A percentile compares a stretch with the other conserved stretches of the same genome.
Evolutionary conservation across 2,329 filamentous ascomycete species (phyloP).

Genomic region (Teratosphaeria viscida): DNA sequence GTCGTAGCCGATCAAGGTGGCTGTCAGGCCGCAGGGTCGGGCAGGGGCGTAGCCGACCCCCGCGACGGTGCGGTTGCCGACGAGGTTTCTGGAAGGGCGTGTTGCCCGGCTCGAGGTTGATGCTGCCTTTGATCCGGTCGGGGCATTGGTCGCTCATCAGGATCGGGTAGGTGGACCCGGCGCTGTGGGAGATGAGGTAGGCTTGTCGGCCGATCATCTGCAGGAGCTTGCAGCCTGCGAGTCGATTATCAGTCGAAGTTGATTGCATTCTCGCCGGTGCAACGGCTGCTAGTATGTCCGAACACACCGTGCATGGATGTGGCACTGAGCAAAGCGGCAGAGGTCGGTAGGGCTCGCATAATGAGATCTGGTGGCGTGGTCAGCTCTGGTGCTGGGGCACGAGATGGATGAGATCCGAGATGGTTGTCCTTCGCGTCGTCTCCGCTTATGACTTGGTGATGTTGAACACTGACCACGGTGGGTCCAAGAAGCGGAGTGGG

Average conservation of each 20-base stretch:
- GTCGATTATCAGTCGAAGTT: not conserved
- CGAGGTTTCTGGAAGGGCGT: slow-evolving; percentile 36
- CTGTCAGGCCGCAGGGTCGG: slow-evolving; percentile 25
- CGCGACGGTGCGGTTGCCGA: slow-evolving; percentile 9
- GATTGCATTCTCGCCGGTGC: not conserved
- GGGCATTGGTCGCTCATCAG: slow-evolving; percentile 25
- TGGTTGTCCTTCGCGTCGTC: not conserved
- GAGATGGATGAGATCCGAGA: not conserved
- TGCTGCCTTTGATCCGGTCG: slow-evolving; percentile 36
- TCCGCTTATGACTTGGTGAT: not conserved
- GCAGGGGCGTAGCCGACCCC: slow-evolving; percentile 7
- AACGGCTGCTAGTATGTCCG: not conserved
- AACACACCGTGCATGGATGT: not conserved
- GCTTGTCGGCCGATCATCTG: slow-evolving; percentile 20
- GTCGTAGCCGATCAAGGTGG: not conserved
- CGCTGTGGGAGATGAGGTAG: slow-evolving; percentile 26
- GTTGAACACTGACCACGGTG: not conserved
- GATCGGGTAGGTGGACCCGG: slow-evolving; percentile 11
- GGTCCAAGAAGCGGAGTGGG: not conserved
- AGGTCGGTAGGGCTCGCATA: not conserved
- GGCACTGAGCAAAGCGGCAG: not conserved
- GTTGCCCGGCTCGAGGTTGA: slow-evolving; percentile 45
- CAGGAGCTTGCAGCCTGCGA: slow-evolving; percentile 22
- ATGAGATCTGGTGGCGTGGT: not conserved
- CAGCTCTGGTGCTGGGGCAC: too few relatives aligned